Evolutionary conservation across 495 filamentous ascomycete genomes (phyloP).

Genomic region (Aspergillus mulundensis): DNA sequence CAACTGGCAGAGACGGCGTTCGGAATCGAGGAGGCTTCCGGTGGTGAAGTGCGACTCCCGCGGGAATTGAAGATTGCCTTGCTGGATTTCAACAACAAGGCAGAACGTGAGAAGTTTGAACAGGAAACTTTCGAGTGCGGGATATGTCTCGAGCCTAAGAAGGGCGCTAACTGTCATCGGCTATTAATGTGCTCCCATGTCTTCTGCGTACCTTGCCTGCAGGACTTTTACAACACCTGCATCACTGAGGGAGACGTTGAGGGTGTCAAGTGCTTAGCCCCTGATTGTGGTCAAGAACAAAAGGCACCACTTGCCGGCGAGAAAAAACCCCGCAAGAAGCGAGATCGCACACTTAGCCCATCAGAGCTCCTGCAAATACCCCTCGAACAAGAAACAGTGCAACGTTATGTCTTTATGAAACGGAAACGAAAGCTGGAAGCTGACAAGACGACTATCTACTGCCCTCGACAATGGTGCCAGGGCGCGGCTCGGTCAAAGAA

Average conservation of each 20-base stretch:
- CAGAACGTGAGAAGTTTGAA: slow-evolving; percentile 70
- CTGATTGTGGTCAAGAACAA: slow-evolving; percentile 65
- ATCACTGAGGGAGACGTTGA: slow-evolving; percentile 82
- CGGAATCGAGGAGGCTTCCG: slow-evolving; percentile 54
- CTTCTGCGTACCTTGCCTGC: slow-evolving; percentile 80
- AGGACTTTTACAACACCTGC: slow-evolving; percentile 82
- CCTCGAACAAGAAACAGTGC: slow-evolving; percentile 64
- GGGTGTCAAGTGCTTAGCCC: slow-evolving; percentile 70
- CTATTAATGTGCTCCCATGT: slow-evolving; percentile 81
- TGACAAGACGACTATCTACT: slow-evolving; percentile 90
- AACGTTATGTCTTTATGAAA: slow-evolving; percentile 83
- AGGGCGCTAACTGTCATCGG: slow-evolving; percentile 74
- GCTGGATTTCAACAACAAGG: slow-evolving; percentile 73
- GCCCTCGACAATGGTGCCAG: slow-evolving; percentile 90
- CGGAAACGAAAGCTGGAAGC: slow-evolving; percentile 88
- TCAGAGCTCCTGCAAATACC: slow-evolving; percentile 88
- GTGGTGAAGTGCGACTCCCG: slow-evolving; percentile 36
- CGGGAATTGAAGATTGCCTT: slow-evolving; percentile 64
- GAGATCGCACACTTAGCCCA: slow-evolving; percentile 68
- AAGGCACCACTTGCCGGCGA: slow-evolving; percentile 20
- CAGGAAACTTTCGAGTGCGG: slow-evolving; percentile 85
- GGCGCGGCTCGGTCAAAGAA: slow-evolving; percentile 79
- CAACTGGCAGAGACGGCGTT: slow-evolving; percentile 75
- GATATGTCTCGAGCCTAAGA: slow-evolving; percentile 90
- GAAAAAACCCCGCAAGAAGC: slow-evolving; percentile 37